Evolutionary conservation across 1,139 yeast species (phyloP).

Genomic region (Magnusiomyces suaveolens): DNA sequence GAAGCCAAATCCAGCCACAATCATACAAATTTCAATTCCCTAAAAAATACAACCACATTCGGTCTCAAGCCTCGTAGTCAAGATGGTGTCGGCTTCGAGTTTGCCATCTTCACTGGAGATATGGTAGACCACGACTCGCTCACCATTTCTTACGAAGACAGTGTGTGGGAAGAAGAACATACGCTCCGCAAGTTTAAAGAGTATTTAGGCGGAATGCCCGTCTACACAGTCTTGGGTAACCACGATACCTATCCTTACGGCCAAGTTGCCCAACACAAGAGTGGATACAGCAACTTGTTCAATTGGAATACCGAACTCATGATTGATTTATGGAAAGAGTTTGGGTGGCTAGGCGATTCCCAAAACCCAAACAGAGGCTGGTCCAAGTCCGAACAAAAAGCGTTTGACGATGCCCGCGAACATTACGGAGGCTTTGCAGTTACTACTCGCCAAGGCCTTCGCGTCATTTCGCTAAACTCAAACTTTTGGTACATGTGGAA

Average conservation of each 20-base stretch:
- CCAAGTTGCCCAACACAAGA: conserved; percentile 49
- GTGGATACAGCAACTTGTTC: conserved; percentile 42
- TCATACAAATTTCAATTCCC: not conserved
- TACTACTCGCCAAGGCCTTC: conserved; percentile 45
- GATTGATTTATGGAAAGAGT: conserved; percentile 45
- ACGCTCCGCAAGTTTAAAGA: conserved; percentile 47
- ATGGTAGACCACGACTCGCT: conserved; percentile 55
- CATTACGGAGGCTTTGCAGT: conserved; percentile 60
- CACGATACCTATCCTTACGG: conserved; percentile 70
- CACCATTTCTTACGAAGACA: conserved; percentile 43
- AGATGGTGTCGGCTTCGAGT: conserved; percentile 38
- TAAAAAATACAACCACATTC: conserved; percentile 8
- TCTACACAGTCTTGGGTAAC: conserved; percentile 59
- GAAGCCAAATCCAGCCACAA: not conserved
- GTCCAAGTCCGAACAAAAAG: conserved; percentile 4
- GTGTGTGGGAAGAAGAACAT: conserved; percentile 42
- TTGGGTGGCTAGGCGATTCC: conserved; percentile 26
- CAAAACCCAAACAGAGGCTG: not conserved
- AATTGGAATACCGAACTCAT: conserved; percentile 53
- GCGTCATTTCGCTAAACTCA: conserved; percentile 50
- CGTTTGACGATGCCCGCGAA: conserved; percentile 24
- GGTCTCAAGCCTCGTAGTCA: conserved; percentile 9
- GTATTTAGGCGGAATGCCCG: conserved; percentile 45
- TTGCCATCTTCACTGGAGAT: conserved; percentile 62
- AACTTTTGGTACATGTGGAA: conserved; percentile 52